Evolutionary conservation across 495 filamentous ascomycete genomes (phyloP), one percentile per base, ranked within the genome.

Genomic region (Astrocystis sublimbata): DNA sequence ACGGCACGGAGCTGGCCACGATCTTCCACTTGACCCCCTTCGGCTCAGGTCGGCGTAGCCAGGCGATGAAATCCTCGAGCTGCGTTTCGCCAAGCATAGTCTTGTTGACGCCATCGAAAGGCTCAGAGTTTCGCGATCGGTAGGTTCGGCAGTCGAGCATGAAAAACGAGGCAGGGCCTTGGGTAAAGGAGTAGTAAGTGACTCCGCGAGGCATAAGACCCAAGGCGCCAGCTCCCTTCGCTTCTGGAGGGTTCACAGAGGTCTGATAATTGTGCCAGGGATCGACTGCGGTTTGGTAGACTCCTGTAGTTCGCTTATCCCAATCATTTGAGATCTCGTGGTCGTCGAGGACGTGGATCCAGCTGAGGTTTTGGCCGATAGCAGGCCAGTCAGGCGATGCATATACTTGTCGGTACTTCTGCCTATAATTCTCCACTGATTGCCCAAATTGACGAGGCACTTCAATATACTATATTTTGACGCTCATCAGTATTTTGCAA

Each of bases 341-440:
- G 76, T 98, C 94, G 66, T 98, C 94, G 6, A 96, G 80, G 1
- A 96, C 92, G 67, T 98, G 94, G 35, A 98, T 89, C 94, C 94
- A 98, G 53, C 92, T 93, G 7, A 98, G 83, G 60, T 90, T 84
- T 31, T 85, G 75, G 4, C 81, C 81, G 3, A 88, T 86, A 1
- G 79, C 68, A 1, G 82, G 77, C 93, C 93, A 97, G 66, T 93
- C 92, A 0, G 94, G 94, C 6, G 92, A 97, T 2, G 90, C 86
- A 70, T 98, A 98, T 31, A 97, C 85, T 65, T 93, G 91, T 24
- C 93, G 88, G 73, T 98, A 98, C 71, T 97, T 91, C 63, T 89
- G 82, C 35, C 94, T 87, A 75, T 97, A 97, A 68, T 88, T 86
- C 46, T 90, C 86, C 9, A 83, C 77, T 4, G 83, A 80, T 19